A percentile compares a stretch with the other conserved stretches of the same genome.
Conservation (phyloP, 345 rosid species). For the Lepidium aucheri region DNA sequence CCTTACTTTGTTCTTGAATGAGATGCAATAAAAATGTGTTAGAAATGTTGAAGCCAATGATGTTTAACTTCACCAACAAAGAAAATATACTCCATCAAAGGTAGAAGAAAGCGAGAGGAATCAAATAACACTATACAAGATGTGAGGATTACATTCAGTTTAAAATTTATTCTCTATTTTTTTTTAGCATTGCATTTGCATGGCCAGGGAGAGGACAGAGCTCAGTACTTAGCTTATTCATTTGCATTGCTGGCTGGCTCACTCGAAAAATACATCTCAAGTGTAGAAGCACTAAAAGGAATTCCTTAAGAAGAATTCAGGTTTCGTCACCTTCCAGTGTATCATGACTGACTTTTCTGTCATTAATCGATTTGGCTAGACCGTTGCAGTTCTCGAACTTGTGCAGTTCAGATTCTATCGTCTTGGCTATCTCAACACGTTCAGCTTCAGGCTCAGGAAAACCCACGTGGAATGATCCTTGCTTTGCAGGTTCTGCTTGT, state of each 20-base stretch:
- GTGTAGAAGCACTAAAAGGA: background rate
- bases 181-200: conserved; percentile 10
- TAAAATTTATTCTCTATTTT: background rate
- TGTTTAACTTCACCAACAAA: background rate
- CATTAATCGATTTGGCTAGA: conserved; percentile 24
- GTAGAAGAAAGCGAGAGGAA: background rate
- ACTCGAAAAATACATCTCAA: background rate
- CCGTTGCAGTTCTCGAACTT: conserved; percentile 49
- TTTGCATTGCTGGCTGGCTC: conserved; percentile 9
- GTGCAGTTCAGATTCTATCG: conserved; percentile 67
- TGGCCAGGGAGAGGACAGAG: conserved; percentile 3
- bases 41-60: background rate
- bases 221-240: background rate
- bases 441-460: conserved; percentile 59
- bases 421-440: conserved; percentile 55
- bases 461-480: conserved; percentile 85
- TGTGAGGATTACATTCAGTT: background rate
- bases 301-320: background rate
- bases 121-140: conserved; percentile 20
- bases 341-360: conserved; percentile 3
- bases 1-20: background rate
- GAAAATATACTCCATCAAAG: background rate
- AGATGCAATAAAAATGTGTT: conserved; percentile 7
- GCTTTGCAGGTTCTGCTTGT: conserved; percentile 49
- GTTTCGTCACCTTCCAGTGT: background rate